Base-by-base conservation (phyloP, 2,329 filamentous ascomycete genomes). In the Byssochlamys sp. region DNA sequence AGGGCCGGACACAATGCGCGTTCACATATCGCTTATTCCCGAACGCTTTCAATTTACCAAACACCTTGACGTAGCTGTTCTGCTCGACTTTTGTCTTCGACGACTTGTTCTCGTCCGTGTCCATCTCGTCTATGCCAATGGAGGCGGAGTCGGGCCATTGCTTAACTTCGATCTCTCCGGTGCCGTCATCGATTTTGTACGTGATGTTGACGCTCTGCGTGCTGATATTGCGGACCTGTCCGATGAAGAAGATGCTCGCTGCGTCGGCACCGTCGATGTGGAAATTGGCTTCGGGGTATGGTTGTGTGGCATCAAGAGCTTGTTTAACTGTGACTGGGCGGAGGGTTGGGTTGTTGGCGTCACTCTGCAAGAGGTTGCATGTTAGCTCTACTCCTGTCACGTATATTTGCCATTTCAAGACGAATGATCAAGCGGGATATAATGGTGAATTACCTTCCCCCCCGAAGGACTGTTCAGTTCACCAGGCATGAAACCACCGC, bases 291-390 rank as follows among this genome's bases (percentile, higher is more conserved):
- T 86, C 84, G 1, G 85, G 84, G 71, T 88, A 87, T 45, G 86
- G 83, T 74, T 90, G 87, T 62, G 88, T 81, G 62, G 90, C 89
- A 62, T 95, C 90, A 69, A 91, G 79, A 58, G 96, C 83, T 76
- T 99, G 94, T 75, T 96, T 96, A 76, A 97, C 90, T 10, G 94
- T 99, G 52, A 96, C 89, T 0, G 94, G 91, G 51, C 94, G 88
- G 55, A 99, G 82, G 24, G 73, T 95, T 89, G 66, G 82, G 81
- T 96, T 91, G 74, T 95, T 89, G 65, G 82, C 81, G 71, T 88
- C 88, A 59, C 65, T 62, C 63, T 19, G 39, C 29, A 14, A 7
- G n/a, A 19, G 39, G 39, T 4, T 45, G 5, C 19, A 24, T 45
- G n/a, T 45, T 45, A 45, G 39, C 19, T 45, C n/a, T 45, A 9